These are phyloP conservation scores for Austroboletus sp. DNA, from an alignment of 1,284 basidiomycete genomes.

Conservation along the genomic window DNA sequence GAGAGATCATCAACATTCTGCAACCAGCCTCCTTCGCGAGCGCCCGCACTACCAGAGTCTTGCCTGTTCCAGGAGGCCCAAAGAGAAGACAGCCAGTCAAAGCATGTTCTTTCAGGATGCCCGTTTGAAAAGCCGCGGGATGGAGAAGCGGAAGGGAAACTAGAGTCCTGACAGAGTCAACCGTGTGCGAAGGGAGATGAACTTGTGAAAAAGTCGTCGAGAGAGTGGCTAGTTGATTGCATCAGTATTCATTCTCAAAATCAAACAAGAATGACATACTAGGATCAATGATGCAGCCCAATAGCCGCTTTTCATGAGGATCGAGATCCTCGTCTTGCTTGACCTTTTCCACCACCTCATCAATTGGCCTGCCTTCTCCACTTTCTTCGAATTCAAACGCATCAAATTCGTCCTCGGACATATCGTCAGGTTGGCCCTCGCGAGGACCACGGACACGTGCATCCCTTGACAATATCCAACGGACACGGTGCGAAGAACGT, in stretches of 20 bases:
- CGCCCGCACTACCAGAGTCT: constrained; percentile 84
- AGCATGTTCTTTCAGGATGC: constrained; percentile 84
- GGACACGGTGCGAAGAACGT: constrained; percentile 43
- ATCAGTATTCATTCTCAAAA: constrained; percentile 6
- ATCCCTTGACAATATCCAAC: constrained; percentile 58
- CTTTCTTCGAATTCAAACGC: constrained; percentile 31
- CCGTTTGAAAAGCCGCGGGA: constrained; percentile 84
- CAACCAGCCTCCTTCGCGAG: constrained; percentile 88
- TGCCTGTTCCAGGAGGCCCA: constrained; percentile 88
- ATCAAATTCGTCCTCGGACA: constrained; percentile 34
- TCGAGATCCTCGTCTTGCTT: constrained; percentile 71
- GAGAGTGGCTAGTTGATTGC: constrained; percentile 47
- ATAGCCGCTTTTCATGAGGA: constrained; percentile 66
- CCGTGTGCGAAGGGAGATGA: constrained; percentile 78
- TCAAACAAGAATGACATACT: constrained; percentile 38
- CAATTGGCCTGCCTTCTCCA: constrained; percentile 36
- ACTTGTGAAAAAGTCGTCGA: constrained; percentile 82
- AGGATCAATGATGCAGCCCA: constrained; percentile 80
- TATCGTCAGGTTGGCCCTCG: constrained; percentile 38
- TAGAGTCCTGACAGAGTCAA: constrained; percentile 83
- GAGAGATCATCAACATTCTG: constrained; percentile 78
- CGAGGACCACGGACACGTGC: constrained; percentile 38
- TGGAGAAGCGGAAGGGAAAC: constrained; percentile 88
- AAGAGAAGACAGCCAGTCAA: constrained; percentile 86
- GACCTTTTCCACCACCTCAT: constrained; percentile 69